A percentile compares a stretch with the other conserved stretches of the same genome.
phyloP scores from a whole-genome alignment of 2,329 filamentous ascomycete species.

The Diplodia sapinea region DNA sequence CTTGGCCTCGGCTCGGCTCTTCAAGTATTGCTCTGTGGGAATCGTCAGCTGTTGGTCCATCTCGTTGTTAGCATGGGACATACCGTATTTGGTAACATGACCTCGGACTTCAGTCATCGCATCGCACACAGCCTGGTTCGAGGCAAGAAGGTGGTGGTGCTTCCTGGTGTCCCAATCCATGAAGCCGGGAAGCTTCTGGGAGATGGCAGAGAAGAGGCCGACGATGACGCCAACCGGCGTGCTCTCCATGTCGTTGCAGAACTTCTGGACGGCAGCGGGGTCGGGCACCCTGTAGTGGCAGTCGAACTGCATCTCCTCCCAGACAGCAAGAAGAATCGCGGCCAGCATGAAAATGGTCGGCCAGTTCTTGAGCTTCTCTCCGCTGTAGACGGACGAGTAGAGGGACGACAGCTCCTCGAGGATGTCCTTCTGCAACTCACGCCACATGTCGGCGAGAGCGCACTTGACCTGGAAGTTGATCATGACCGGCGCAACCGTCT shows the following conservation, averaged over 20 bases:
- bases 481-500: slow-evolving; percentile 94
- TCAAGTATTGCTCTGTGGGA: slow-evolving; percentile 80
- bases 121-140: slow-evolving; percentile 89
- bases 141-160: slow-evolving; percentile 88
- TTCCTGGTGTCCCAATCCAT: slow-evolving; percentile 92
- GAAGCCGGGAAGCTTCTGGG: slow-evolving; percentile 90
- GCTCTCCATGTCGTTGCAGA: slow-evolving; percentile 95
- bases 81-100: slow-evolving; percentile 93
- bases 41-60: slow-evolving; percentile 18
- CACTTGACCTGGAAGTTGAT: slow-evolving; percentile 99
- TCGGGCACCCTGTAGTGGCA: slow-evolving; percentile 94
- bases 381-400: slow-evolving; percentile 97
- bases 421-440: slow-evolving; percentile 93
- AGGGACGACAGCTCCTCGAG: slow-evolving; percentile 89
- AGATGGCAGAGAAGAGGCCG: slow-evolving; percentile 96
- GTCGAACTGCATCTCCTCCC: slow-evolving; percentile 99
- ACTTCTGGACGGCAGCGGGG: slow-evolving; percentile 83
- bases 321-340: slow-evolving; percentile 88
- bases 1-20: slow-evolving; percentile 76
- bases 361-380: slow-evolving; percentile 98
- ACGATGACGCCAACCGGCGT: slow-evolving; percentile 96
- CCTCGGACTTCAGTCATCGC: slow-evolving; percentile 94
- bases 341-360: slow-evolving; percentile 98
- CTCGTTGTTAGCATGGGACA: slow-evolving; percentile 46
- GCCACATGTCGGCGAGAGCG: slow-evolving; percentile 97